Conservation (phyloP, 148 eudicot species). For the Amaranthus palmeri region DNA sequence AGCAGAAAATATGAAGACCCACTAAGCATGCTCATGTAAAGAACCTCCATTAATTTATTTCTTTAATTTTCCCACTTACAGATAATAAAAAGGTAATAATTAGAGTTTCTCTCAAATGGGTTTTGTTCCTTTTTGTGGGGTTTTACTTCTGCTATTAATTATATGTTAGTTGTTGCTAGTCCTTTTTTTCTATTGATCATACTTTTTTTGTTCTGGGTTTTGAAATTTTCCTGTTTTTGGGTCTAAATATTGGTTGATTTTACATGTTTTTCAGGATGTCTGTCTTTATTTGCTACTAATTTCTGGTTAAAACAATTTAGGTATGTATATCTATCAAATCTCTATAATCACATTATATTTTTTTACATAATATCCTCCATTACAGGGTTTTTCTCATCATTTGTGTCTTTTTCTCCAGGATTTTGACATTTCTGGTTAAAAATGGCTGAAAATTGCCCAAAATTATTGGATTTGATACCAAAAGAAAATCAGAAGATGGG, state of each 20-base stretch:
- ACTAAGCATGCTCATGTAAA: not conserved
- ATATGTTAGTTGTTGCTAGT: slow-evolving; percentile 9
- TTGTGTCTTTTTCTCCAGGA: slow-evolving; percentile 12
- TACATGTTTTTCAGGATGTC: slow-evolving; percentile 31
- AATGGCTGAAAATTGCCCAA: slow-evolving; percentile 38
- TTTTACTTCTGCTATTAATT: slow-evolving; percentile 11
- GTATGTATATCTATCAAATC: slow-evolving; percentile 8
- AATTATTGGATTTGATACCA: slow-evolving; percentile 56
- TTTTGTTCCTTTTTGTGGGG: slow-evolving; percentile 27
- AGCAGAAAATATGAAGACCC: slow-evolving; percentile 12
- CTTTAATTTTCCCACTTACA: no score
- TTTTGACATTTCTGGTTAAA: not conserved
- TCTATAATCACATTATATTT: slow-evolving; percentile 1
- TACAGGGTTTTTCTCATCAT: not conserved
- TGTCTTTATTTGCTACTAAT: slow-evolving; percentile 19
- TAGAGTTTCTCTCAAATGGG: not conserved
- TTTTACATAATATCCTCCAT: not conserved
- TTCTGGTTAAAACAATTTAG: slow-evolving; percentile 17
- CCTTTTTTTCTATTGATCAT: not conserved
- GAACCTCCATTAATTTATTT: no score
- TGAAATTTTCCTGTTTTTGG: slow-evolving; percentile 19
- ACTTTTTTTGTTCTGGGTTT: not conserved
- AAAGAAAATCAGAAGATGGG: slow-evolving; percentile 28
- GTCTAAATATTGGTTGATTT: slow-evolving; percentile 5
- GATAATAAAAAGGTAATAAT: not conserved